These are phyloP conservation scores for Candolleomyces efflorescens DNA, from an alignment of 768 basidiomycete genomes.

Conservation along the genomic window DNA sequence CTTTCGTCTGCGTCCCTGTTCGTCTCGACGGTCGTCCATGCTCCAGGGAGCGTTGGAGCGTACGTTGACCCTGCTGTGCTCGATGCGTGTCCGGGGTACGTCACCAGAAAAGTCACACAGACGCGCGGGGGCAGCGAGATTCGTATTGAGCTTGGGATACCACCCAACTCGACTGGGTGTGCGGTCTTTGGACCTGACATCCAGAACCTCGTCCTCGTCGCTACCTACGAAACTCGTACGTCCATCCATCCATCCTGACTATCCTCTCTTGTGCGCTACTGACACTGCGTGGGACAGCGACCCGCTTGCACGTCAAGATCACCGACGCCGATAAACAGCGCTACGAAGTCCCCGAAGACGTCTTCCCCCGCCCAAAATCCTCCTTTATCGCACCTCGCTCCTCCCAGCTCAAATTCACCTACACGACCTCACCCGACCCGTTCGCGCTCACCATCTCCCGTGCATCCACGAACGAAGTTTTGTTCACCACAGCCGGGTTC, in stretches of 20 bases:
- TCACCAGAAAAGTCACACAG: slow-evolving; percentile 39
- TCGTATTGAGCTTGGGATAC: slow-evolving; percentile 51
- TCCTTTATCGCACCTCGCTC: slow-evolving; percentile 22
- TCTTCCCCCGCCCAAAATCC: slow-evolving; percentile 50
- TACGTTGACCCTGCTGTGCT: slow-evolving; percentile 32
- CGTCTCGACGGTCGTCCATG: slow-evolving; percentile 1
- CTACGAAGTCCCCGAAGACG: slow-evolving; percentile 61
- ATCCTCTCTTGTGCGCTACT: too few relatives aligned
- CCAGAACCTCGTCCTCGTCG: slow-evolving; percentile 39
- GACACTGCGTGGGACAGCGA: too few relatives aligned
- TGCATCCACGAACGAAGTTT: slow-evolving; percentile 41
- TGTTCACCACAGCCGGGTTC: slow-evolving; percentile 58
- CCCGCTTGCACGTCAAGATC: slow-evolving; percentile 63
- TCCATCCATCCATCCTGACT: too few relatives aligned
- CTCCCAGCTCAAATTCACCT: slow-evolving; percentile 55
- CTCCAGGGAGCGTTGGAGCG: slow-evolving; percentile 7
- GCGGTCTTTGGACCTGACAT: slow-evolving; percentile 57
- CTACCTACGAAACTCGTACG: slow-evolving; percentile 58
- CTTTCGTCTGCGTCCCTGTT: not conserved
- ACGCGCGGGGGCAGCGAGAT: slow-evolving; percentile 33
- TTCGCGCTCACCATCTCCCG: slow-evolving; percentile 60
- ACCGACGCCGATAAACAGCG: slow-evolving; percentile 44
- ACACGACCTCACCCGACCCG: slow-evolving; percentile 52
- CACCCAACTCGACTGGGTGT: slow-evolving; percentile 37
- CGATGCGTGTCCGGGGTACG: slow-evolving; percentile 61